Base-by-base conservation (phyloP, 2,329 filamentous ascomycete genomes). In the Trichophyton verrucosum region DNA sequence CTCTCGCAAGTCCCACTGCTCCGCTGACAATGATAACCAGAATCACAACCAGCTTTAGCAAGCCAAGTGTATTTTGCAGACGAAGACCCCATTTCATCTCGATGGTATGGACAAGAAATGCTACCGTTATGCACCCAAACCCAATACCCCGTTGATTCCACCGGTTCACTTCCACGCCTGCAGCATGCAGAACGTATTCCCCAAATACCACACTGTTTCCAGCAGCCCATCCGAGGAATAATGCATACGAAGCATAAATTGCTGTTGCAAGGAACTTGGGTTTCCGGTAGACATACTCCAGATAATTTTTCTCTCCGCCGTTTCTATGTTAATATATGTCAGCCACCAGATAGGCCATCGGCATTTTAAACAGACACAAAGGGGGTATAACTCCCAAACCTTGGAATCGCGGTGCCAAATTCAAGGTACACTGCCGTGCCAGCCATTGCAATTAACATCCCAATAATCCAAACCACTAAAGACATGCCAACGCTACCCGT, bases 231-330 rank as follows among this genome's bases (percentile, higher is more conserved):
- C 78, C 79, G 3, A 81, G 72, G 9, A 81, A 68, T 3, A 80
- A 73, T 3, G 76, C 76, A 58, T 81, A 80, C 1, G 78, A 72
- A 65, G 79, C 80, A 66, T 79, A 81, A 72, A 78, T 78, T 61
- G 79, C 80, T 6, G 79, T 82, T 3, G 75, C 78, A 4, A 81
- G 71, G 70, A 79, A 82, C 61, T 72, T 75, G 30, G 81, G 81
- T 20, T 73, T 76, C 55, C 71, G 73, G 66, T 78, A 81, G 40
- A 81, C 78, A 42, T 79, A 77, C 69, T 82, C 79, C 47, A 82
- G 76, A 66, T 81, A 81, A 44, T 80, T 77, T 57, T 78, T 76
- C 65, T 81, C 79, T n/a, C 79, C 79, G 42, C 80, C 79, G 68
- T 79, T 68, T 70, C 78, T 67, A 69, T 44, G 9, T n/a, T 36